These are phyloP conservation scores for Bjerkandera adusta DNA, from an alignment of 1,284 basidiomycete genomes.

Conservation along the genomic window DNA sequence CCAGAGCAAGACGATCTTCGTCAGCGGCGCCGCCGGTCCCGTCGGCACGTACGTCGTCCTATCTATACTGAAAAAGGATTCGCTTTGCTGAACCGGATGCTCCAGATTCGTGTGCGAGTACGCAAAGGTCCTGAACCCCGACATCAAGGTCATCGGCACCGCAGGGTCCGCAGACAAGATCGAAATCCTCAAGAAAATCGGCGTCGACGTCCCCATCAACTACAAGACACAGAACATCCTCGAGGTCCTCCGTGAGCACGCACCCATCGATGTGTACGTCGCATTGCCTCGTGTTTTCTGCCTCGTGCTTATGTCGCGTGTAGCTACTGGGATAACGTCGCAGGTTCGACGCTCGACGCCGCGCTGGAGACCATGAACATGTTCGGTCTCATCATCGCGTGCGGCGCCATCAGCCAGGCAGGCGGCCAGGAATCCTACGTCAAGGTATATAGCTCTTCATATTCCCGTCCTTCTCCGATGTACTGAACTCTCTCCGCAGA, in stretches of 20 bases:
- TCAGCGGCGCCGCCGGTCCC: slow-evolving; percentile 8
- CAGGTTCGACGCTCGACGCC: slow-evolving; percentile 62
- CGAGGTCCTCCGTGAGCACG: slow-evolving; percentile 13
- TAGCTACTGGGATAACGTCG: slow-evolving; percentile 47
- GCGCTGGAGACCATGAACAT: slow-evolving; percentile 26
- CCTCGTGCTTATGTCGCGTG: not conserved
- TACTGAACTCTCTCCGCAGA: not conserved
- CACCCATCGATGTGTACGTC: slow-evolving; percentile 14
- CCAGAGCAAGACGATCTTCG: slow-evolving; percentile 13
- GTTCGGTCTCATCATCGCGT: slow-evolving; percentile 14
- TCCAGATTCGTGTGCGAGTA: slow-evolving; percentile 15
- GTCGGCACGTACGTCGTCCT: slow-evolving; percentile 12
- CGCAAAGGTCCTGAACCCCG: slow-evolving; percentile 30
- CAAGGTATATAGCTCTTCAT: slow-evolving; percentile 4
- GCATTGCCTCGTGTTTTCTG: not conserved
- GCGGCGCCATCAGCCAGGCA: slow-evolving; percentile 12
- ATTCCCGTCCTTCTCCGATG: too few relatives aligned
- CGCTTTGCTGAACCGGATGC: slow-evolving; percentile 54
- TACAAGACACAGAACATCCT: slow-evolving; percentile 13
- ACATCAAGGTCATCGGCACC: slow-evolving; percentile 67
- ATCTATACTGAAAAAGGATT: slow-evolving; percentile 30
- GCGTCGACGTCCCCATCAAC: slow-evolving; percentile 49
- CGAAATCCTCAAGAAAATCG: slow-evolving; percentile 54
- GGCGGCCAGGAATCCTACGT: slow-evolving; percentile 8
- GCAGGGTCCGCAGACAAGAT: slow-evolving; percentile 71